Evolutionary conservation across 495 filamentous ascomycete genomes (phyloP).

Genomic region (Corynascus novoguineensis): DNA sequence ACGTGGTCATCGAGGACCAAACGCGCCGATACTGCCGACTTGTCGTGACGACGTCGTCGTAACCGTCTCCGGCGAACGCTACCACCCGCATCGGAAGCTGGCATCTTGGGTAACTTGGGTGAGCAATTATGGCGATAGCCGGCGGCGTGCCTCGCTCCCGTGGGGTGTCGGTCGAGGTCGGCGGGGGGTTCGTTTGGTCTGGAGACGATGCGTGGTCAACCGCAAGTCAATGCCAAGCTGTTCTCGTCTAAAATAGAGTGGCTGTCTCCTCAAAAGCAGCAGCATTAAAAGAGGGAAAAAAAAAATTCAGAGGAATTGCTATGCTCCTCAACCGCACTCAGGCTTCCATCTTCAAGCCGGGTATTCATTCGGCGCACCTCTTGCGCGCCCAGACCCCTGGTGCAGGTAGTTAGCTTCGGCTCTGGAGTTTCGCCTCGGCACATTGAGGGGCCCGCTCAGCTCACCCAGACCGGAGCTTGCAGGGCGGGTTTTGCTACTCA

Average conservation of each 20-base stretch:
- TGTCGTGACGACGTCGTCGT: slow-evolving; percentile 53
- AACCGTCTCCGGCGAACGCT: slow-evolving; percentile 32
- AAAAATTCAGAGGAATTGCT: background rate
- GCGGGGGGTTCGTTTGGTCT: background rate
- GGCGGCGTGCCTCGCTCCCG: background rate
- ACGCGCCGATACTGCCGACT: slow-evolving; percentile 47
- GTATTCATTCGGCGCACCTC: slow-evolving; percentile 6
- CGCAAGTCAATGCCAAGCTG: background rate
- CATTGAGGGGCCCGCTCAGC: too few relatives aligned
- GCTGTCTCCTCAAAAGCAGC: too few relatives aligned
- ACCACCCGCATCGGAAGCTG: slow-evolving; percentile 17
- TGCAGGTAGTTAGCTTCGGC: slow-evolving; percentile 12
- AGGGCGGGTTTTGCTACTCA: too few relatives aligned
- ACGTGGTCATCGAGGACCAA: slow-evolving; percentile 77
- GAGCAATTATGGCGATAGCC: background rate
- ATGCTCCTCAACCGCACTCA: background rate
- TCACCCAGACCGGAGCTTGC: background rate
- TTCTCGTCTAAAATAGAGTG: too few relatives aligned
- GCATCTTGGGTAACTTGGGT: slow-evolving; percentile 4
- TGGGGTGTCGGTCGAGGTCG: background rate
- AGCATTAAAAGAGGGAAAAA: background rate
- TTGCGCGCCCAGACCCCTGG: slow-evolving; percentile 4
- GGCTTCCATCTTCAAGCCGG: background rate
- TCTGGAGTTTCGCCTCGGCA: slow-evolving; percentile 25
- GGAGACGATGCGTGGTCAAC: too few relatives aligned